Evolutionary conservation across 768 basidiomycete genomes (phyloP), one percentile per base, ranked within the genome.

Genomic region (Lanmaoa rubissima): DNA sequence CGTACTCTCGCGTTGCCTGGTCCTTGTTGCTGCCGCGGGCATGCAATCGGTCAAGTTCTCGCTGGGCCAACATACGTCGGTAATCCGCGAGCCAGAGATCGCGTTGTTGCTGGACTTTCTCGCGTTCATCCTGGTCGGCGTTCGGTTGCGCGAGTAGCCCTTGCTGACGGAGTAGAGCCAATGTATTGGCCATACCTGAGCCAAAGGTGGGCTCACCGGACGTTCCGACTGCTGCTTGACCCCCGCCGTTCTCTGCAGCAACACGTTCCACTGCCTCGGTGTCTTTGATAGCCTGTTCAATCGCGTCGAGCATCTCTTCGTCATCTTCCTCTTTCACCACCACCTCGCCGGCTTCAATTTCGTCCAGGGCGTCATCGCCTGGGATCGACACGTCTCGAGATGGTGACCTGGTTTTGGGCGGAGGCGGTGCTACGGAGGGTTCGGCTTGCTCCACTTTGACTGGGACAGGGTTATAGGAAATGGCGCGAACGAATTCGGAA

Each of bases 51-150:
- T 97, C 94, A 51, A 89, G 64, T 63, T 98, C 96, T 21, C 93
- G 83, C 64, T 90, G 85, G 13, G 88, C 82, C 48, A 88, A 76
- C 54, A 86, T 80, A 36, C 80, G 80, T 42, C 94, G 84, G 68
- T 94, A 87, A 53, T 94, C 88, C 3, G 92, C 87, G 5, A 98
- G 75, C 95, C 96, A 99, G 2, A 88, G 60, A 73, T 98, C 95
- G 26, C 89, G 82, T 66, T 94, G 88, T 55, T 82, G 78, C 71
- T 98, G 94, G 5, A 86, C 80, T 51, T 77, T 80, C 72, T 99
- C 97, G 38, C 94, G 88, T 4, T 91, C 87, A 13, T 66, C 62
- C 58, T 83, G 82, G 57, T 94, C 90, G 0, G 84, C 73, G 7
- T 77, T 74, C 2, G 86, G 79, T 12, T 81, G 72, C 8, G 90